Evolutionary conservation across 306 rosid genomes (phyloP).

Genomic region (Corylus heterophylla): DNA sequence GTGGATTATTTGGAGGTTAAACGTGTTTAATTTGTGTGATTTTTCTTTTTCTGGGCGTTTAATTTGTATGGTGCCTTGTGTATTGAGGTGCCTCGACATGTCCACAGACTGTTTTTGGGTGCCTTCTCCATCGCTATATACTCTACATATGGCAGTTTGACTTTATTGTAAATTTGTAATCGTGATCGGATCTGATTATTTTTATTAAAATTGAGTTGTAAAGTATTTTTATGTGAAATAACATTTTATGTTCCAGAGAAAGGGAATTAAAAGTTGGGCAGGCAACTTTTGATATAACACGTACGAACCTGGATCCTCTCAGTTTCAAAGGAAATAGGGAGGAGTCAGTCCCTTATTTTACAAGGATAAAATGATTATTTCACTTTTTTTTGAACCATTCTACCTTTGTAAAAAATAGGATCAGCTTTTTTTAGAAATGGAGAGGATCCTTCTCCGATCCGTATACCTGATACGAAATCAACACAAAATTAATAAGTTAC

Average conservation of each 20-base stretch:
- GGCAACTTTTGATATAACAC: too few relatives aligned
- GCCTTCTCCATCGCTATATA: not conserved
- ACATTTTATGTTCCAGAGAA: not conserved
- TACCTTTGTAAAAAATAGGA: too few relatives aligned
- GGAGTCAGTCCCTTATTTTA: too few relatives aligned
- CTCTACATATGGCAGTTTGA: not conserved
- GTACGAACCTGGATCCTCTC: too few relatives aligned
- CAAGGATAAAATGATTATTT: too few relatives aligned
- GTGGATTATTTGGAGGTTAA: not conserved
- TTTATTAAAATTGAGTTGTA: not conserved
- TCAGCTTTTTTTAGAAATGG: too few relatives aligned
- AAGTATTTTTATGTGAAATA: not conserved
- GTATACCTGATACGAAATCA: too few relatives aligned
- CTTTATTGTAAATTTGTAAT: not conserved
- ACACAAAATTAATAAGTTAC: too few relatives aligned
- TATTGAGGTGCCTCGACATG: not conserved
- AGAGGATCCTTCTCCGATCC: too few relatives aligned
- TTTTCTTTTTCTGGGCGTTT: not conserved
- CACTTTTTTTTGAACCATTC: too few relatives aligned
- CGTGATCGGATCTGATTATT: not conserved
- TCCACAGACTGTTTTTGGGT: not conserved
- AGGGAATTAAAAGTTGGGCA: too few relatives aligned
- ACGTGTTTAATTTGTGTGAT: not conserved
- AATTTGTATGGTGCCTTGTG: not conserved
- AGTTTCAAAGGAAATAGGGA: too few relatives aligned